phyloP scores from a whole-genome alignment of 2,329 filamentous ascomycete genomes.

The Chrysoporthe austroafricana region DNA sequence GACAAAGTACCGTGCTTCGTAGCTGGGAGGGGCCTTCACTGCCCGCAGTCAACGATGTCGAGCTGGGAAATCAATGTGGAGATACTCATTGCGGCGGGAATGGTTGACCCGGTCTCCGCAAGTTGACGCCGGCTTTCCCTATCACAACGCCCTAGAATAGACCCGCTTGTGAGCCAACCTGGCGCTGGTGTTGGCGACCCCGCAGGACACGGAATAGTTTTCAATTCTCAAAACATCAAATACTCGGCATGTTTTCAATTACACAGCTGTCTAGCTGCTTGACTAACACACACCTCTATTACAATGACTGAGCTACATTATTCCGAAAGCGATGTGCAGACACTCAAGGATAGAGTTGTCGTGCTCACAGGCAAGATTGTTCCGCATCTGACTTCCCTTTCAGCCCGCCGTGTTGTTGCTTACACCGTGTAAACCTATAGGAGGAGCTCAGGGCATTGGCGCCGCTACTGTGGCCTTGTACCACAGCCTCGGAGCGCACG shows the following conservation, averaged over 20 bases:
- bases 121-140: neutral
- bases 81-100: slow-evolving; percentile 2
- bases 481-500: slow-evolving; percentile 32
- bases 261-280: neutral
- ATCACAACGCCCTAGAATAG: too few relatives aligned
- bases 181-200: slow-evolving; percentile 5
- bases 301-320: slow-evolving; percentile 29
- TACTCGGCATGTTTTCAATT: neutral
- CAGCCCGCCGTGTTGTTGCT: neutral
- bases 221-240: neutral
- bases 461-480: slow-evolving; percentile 33
- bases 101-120: slow-evolving; percentile 23
- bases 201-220: neutral
- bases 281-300: neutral
- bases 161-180: too few relatives aligned
- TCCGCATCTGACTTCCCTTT: neutral
- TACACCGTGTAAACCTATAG: slow-evolving; percentile 14
- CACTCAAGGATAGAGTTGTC: slow-evolving; percentile 30
- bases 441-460: slow-evolving; percentile 36
- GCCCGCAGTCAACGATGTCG: neutral
- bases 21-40: neutral
- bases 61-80: neutral
- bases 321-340: slow-evolving; percentile 23
- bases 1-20: neutral
- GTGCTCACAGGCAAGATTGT: slow-evolving; percentile 29